Evolutionary conservation across 495 filamentous ascomycete genomes (phyloP), one percentile per base, ranked within the genome.

Genomic region (Aspergillus sclerotioniger): DNA sequence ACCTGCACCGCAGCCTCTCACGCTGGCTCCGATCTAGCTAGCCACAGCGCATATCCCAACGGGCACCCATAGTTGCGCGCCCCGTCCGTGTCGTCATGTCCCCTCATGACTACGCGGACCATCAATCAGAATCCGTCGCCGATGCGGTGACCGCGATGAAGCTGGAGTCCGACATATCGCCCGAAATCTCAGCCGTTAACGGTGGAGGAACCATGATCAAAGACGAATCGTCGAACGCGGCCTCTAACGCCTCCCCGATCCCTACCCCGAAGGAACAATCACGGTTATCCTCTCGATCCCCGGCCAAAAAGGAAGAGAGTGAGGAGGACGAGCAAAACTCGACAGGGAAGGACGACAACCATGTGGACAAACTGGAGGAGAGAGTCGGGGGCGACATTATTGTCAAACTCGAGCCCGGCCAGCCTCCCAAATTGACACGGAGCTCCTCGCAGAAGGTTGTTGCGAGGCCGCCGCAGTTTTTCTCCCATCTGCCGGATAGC

Each of bases 391-490:
- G 81, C 41, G 83, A 83, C 41, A 82, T 88, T 35, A 78, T 77
- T 29, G 63, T 87, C 62, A 89, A 86, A 70, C 72, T 84, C 66
- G 85, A 89, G 71, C 80, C 83, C 13, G 86, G 84, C 25, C 82
- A 90, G 61, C 80, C 83, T 17, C 85, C 85, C 16, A 95, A 92
- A 71, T 76, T 91, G 44, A 79, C 87, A 44, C 87, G 90, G 50
- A 92, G 85, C 68, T 71, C 84, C 13, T 90, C 89, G 31, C 86
- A 89, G 58, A 96, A 91, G 69, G 68, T 84, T 53, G 68, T 80
- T 33, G 62, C 80, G 51, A 80, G 81, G 50, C 77, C 85, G 21
- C 83, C 87, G 41, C 78, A 73, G 43, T 75, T 96, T 1, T 94
- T 86, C 72, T 68, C 78, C 57, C 75, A 92, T 66, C 72, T 91